phyloP scores from a whole-genome alignment of 1,284 basidiomycete species.

The Singerocomus inundabilis region DNA sequence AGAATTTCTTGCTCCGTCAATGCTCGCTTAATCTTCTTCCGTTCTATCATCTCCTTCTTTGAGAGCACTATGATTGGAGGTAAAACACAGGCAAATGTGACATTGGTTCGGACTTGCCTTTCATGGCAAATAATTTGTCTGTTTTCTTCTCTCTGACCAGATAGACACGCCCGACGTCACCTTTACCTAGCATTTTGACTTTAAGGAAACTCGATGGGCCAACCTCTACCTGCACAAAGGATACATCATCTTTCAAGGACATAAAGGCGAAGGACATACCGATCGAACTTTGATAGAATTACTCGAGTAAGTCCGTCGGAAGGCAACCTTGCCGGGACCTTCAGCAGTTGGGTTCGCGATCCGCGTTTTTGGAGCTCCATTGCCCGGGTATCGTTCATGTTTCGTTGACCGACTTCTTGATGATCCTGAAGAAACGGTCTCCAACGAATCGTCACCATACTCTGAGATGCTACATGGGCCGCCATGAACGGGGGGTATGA shows the following conservation, averaged over 20 bases:
- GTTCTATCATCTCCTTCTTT: conserved; percentile 98
- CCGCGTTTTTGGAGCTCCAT: conserved; percentile 38
- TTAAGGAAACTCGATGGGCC: conserved; percentile 90
- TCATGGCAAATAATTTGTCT: conserved; percentile 93
- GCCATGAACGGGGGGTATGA: conserved; percentile 49
- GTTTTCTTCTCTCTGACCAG: conserved; percentile 95
- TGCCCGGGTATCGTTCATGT: conserved; percentile 29
- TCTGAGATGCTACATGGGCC: conserved; percentile 50
- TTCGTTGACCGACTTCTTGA: conserved; percentile 51
- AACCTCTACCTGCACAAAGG: conserved; percentile 73
- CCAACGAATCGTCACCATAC: conserved; percentile 63
- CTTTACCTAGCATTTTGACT: conserved; percentile 92
- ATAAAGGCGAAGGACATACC: conserved; percentile 45
- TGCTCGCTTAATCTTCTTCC: conserved; percentile 97
- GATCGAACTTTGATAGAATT: conserved; percentile 95
- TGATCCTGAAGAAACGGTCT: conserved; percentile 71
- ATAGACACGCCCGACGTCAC: conserved; percentile 95
- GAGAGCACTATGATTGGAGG: conserved; percentile 71
- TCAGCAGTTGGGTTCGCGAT: conserved; percentile 44
- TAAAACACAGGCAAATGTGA: conserved; percentile 28
- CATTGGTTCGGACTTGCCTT: conserved; percentile 56
- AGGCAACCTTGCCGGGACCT: conserved; percentile 66
- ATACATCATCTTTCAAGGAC: not conserved
- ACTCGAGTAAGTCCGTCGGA: conserved; percentile 93
- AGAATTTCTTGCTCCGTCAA: conserved; percentile 96